Evolutionary conservation across 169 alveolate species (phyloP).

Genomic region (Cyclospora cayetanensis): DNA sequence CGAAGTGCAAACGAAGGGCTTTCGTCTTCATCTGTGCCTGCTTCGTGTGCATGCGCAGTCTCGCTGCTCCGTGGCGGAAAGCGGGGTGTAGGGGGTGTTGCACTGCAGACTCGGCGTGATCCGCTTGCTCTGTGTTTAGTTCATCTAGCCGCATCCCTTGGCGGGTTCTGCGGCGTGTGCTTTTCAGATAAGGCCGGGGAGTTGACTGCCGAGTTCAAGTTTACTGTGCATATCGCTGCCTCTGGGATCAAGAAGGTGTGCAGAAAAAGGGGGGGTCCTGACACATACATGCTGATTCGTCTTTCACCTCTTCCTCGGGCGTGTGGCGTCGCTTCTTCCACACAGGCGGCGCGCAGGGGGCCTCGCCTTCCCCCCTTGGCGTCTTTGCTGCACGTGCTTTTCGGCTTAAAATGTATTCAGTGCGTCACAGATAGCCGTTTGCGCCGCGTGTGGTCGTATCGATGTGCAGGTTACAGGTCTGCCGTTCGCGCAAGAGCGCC

Average conservation of each 20-base stretch:
- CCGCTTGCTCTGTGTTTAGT: neutral
- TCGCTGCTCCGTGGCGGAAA: neutral
- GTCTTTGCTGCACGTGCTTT: too few species aligned
- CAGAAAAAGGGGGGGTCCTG: constrained; percentile 30
- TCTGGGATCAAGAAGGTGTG: constrained; percentile 72
- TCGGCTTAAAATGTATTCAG: too few species aligned
- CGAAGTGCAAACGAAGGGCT: neutral
- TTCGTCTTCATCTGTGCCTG: neutral
- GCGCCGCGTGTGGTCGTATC: neutral
- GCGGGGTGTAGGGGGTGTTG: neutral
- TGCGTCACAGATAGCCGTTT: too few species aligned
- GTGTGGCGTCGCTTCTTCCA: too few species aligned
- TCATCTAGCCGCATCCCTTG: neutral
- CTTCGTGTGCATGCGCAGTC: neutral
- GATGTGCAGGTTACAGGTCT: constrained; percentile 47
- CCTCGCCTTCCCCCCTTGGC: too few species aligned
- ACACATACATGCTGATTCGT: neutral
- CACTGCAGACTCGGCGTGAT: neutral
- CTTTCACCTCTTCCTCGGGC: too few species aligned
- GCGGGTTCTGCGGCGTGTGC: neutral
- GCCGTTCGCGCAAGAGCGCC: constrained; percentile 35
- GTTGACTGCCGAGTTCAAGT: constrained; percentile 72
- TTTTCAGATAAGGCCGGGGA: constrained; percentile 66
- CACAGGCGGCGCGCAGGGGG: too few species aligned
- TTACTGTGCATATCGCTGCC: constrained; percentile 72